Evolutionary conservation across 2,329 filamentous ascomycete species (phyloP), one percentile per base, ranked within the genome.

Genomic region (Blastomyces emzantsi): DNA sequence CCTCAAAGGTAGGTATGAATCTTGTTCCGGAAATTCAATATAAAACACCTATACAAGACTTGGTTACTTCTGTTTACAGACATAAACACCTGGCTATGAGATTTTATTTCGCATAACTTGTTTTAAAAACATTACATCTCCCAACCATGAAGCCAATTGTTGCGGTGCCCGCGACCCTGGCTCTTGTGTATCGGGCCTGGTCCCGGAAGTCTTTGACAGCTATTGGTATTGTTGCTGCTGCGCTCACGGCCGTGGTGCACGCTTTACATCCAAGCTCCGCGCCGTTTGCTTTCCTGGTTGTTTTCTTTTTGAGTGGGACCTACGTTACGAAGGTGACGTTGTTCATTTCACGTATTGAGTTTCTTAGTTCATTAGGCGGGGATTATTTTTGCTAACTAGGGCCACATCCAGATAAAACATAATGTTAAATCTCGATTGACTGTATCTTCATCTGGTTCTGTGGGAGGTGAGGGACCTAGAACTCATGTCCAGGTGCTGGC

Each of bases 251-350:
- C 3, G 75, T 83, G 56, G 85, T 89, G 13, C 94, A 99, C 75
- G 91, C 92, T 19, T 78, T 92, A n/a, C 92, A 97, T 75, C 93
- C 93, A 3, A 97, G 91, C 88, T 90, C 90, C 65, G 80, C 92
- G n/a, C 92, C 91, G n/a, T 95, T 97, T 77, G 84, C 84, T 36
- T 82, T 97, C 13, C 82, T 97, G 1, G 83, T 84, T 60, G 84
- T 92, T 45, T 97, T 97, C 79, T 97, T 96, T 76, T 79, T 96
- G 2, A 86, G 89, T 4, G 94, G 92, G 1, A 96, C 89, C 1
- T 81, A 86, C 61, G 92, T 87, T 0, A 97, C 93, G 0, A 92
- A 93, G 79, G 90, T 91, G 74, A 33, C n/a, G 11, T 54, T 54
- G 19, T 22, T 13, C n/a, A 71, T 62, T 60, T 63, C 22, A 25